Evolutionary conservation across 2,329 filamentous ascomycete genomes (phyloP), one percentile per base, ranked within the genome.

Genomic region (Coniochaeta pulveracea): DNA sequence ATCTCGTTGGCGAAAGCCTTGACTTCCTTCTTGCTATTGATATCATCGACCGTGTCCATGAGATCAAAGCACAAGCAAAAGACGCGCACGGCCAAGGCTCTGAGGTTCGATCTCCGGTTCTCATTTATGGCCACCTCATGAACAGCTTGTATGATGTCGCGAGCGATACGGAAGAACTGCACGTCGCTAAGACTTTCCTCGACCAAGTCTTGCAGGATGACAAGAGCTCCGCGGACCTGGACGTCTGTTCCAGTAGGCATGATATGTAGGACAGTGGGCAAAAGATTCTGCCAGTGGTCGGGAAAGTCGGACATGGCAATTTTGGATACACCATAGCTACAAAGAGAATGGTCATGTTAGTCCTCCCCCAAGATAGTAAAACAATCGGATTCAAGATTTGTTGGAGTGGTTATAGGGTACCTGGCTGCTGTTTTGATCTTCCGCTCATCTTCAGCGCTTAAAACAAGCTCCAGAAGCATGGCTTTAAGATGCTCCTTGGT

Each of bases 1-100:
- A 85, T 76, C 49, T 93, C 82, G 40, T 94, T 85, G 34, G 89
- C 86, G 54, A 98, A 98, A 2, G 69, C 70, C 56, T 85, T 91
- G 40, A 96, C 85, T 35, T 84, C 84, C 37, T 72, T 70, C 48
- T 84, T 83, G 58, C 96, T 84, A 45, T 93, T 85, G n/a, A n/a
- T n/a, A 44, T 94, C 88, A 66, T 94, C 82, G 43, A 96, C 83
- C 74, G 95, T 93, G 58, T 96, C 86, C 61, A 98, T 74, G 36
- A 91, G 84, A 52, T 96, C 86, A 54, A 98, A 93, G 58, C 85
- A 94, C 31, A 77, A 77, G 37, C 85, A 75, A 65, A 96, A 94
- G 37, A 95, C 84, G 25, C 82, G 85, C 26, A 96, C 80, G 24
- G 91, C 84, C 44, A 96, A 66, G 19, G 86, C 85, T 40, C 91